These are phyloP conservation scores for Marchantia polymorpha DNA, from an alignment of 225 moss, liverwort and hornwort species.

Conservation along the genomic window DNA sequence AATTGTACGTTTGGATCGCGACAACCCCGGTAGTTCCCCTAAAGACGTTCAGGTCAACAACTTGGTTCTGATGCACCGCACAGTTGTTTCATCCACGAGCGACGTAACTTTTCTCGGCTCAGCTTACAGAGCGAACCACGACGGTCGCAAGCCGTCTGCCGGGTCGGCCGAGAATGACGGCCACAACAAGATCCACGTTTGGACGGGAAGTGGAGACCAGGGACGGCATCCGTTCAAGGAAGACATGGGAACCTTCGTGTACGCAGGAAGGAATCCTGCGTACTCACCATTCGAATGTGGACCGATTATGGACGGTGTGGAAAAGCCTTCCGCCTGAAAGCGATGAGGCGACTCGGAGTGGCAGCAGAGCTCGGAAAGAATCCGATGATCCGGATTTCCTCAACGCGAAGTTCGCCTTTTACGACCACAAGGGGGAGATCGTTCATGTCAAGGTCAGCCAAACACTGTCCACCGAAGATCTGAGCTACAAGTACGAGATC, in stretches of 20 bases:
- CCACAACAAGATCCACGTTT: slow-evolving; percentile 29
- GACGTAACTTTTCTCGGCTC: slow-evolving; percentile 39
- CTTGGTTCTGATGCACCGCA: slow-evolving; percentile 26
- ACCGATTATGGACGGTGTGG: slow-evolving; percentile 39
- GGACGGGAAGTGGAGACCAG: slow-evolving; percentile 39
- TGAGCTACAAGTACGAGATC: neutral
- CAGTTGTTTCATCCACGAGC: slow-evolving; percentile 28
- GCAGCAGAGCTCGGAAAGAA: slow-evolving; percentile 12
- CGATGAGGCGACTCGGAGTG: slow-evolving; percentile 12
- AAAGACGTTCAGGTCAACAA: slow-evolving; percentile 1
- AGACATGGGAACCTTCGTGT: slow-evolving; percentile 7
- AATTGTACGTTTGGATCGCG: slow-evolving; percentile 26
- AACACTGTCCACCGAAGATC: neutral
- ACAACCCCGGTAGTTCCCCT: neutral
- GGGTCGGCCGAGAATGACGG: neutral
- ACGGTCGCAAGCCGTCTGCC: no score
- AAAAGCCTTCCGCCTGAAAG: slow-evolving; percentile 10
- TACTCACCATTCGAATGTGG: slow-evolving; percentile 35
- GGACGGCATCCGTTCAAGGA: no score
- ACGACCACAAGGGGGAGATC: neutral
- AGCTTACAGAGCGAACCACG: slow-evolving; percentile 20
- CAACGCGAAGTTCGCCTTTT: neutral
- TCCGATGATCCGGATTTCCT: neutral
- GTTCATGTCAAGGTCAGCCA: neutral
- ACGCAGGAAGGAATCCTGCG: slow-evolving; percentile 38